A percentile compares a stretch with the other conserved stretches of the same genome.
phyloP scores from a whole-genome alignment of 2,329 filamentous ascomycete species.

The Pezicula carpinea region DNA sequence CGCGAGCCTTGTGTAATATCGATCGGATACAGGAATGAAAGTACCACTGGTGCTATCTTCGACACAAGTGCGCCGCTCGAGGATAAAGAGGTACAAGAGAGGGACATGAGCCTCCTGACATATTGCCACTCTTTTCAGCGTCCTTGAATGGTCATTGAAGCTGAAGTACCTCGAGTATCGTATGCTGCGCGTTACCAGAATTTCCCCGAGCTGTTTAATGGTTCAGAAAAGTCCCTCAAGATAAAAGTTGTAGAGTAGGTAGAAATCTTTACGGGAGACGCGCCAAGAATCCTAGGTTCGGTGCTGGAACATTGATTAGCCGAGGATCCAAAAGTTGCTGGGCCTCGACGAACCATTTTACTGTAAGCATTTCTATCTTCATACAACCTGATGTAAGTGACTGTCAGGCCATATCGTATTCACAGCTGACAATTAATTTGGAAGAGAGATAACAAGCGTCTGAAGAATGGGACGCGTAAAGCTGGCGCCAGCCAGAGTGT shows the following conservation, averaged over 20 bases:
- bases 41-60: conserved; percentile 34
- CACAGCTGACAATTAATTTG: not conserved
- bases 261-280: too few relatives aligned
- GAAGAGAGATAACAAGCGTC: not conserved
- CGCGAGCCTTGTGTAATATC: conserved; percentile 9
- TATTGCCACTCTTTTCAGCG: conserved; percentile 39
- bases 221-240: not conserved
- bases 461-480: conserved; percentile 27
- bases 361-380: too few relatives aligned
- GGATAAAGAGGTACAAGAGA: conserved; percentile 48
- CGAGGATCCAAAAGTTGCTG: too few relatives aligned
- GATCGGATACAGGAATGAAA: conserved; percentile 27
- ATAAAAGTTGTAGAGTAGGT: not conserved
- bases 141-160: conserved; percentile 18
- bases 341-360: too few relatives aligned
- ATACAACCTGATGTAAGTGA: too few relatives aligned
- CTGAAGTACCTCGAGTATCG: conserved; percentile 1
- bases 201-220: not conserved
- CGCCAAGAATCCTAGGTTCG: too few relatives aligned
- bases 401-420: not conserved
- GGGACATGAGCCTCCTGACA: conserved; percentile 62
- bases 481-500: conserved; percentile 39
- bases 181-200: not conserved
- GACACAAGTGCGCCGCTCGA: conserved; percentile 41
- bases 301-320: too few relatives aligned